Evolutionary conservation across 352 stramenopile genomes (phyloP).

Genomic region (Pythium dissotocum): DNA sequence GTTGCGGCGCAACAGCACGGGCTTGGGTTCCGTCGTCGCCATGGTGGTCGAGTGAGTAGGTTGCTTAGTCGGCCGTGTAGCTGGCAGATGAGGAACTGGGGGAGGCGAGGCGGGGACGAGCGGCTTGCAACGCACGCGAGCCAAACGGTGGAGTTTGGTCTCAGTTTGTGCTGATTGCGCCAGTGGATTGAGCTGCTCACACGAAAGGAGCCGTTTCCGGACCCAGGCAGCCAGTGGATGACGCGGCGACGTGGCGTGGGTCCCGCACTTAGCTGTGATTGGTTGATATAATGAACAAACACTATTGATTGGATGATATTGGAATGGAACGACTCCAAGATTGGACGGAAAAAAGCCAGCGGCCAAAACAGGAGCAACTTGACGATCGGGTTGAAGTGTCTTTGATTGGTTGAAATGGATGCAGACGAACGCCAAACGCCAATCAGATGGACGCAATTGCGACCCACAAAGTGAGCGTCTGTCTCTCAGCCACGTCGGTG

Average conservation of each 20-base stretch:
- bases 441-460: background rate
- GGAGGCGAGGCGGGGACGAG: too few relatives aligned
- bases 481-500: constrained; percentile 5
- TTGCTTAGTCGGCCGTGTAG: background rate
- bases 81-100: background rate
- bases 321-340: background rate
- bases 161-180: background rate
- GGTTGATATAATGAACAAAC: background rate
- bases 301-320: background rate
- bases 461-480: constrained; percentile 1
- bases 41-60: background rate
- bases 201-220: background rate
- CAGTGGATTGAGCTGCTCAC: background rate
- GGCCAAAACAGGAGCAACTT: background rate
- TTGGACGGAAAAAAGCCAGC: background rate
- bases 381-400: background rate
- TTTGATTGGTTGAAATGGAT: background rate
- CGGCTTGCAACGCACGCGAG: background rate
- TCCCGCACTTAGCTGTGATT: background rate
- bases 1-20: constrained; percentile 70
- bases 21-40: constrained; percentile 11
- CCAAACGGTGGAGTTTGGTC: background rate
- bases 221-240: constrained; percentile 6
- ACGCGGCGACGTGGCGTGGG: background rate
- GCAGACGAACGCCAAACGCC: background rate